Evolutionary conservation across 106 monocot species (phyloP).

Genomic region (Agapanthus africanus): DNA sequence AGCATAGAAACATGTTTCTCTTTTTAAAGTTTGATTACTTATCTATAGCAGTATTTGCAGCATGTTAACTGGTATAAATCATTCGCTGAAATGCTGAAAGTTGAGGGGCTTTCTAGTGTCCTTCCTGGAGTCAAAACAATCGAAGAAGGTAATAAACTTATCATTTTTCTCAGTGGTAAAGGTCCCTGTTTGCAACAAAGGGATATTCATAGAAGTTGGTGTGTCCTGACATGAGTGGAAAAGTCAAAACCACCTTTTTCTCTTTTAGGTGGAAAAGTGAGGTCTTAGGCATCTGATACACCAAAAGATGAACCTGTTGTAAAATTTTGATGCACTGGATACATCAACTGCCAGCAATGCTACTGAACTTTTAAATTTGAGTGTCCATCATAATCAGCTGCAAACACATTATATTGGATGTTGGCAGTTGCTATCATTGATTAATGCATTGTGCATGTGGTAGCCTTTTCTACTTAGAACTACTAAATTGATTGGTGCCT

Average conservation of each 20-base stretch:
- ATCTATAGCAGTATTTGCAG: no score
- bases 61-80: slow-evolving; percentile 51
- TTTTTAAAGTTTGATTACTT: no score
- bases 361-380: background rate
- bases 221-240: background rate
- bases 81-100: slow-evolving; percentile 71
- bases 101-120: slow-evolving; percentile 51
- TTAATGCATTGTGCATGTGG: background rate
- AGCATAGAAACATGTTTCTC: no score
- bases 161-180: background rate
- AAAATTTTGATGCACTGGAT: background rate
- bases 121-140: slow-evolving; percentile 72
- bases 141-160: slow-evolving; percentile 53
- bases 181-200: background rate
- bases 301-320: background rate
- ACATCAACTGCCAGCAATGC: background rate
- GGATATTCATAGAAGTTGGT: no score
- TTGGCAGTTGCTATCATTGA: slow-evolving; percentile 4
- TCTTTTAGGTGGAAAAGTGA: background rate
- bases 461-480: background rate
- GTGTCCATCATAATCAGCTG: background rate
- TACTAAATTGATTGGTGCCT: background rate
- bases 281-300: background rate
- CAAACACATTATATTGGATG: background rate
- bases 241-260: background rate